These are phyloP conservation scores for Microascus cirrosus DNA, from an alignment of 2,329 filamentous ascomycete genomes.

Conservation along the genomic window DNA sequence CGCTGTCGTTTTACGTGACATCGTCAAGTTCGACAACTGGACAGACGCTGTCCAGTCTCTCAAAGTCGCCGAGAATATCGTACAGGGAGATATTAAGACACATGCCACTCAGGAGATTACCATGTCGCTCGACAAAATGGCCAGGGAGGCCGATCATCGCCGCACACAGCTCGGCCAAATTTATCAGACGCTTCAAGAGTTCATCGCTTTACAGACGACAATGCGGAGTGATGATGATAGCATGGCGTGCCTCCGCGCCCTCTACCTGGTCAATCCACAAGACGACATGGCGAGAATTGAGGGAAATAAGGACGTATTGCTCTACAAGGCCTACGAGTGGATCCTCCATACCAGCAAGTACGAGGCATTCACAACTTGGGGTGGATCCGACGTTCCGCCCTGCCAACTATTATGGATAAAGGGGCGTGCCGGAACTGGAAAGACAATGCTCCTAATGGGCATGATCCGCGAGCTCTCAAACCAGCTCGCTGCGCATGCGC, in stretches of 20 bases:
- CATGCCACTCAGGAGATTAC: too few relatives aligned
- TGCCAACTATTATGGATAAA: conserved; percentile 23
- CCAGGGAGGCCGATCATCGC: too few relatives aligned
- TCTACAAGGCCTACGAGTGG: conserved; percentile 21
- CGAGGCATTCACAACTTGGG: not conserved
- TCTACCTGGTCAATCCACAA: conserved; percentile 15
- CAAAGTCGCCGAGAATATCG: too few relatives aligned
- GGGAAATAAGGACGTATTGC: conserved; percentile 19
- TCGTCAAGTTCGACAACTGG: too few relatives aligned
- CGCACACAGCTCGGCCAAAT: conserved; percentile 6
- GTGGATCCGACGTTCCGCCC: too few relatives aligned
- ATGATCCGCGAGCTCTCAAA: conserved; percentile 20
- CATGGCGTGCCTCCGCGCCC: conserved; percentile 12
- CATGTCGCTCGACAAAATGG: too few relatives aligned
- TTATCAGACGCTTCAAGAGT: conserved; percentile 7
- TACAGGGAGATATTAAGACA: too few relatives aligned
- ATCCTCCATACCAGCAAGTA: conserved; percentile 17
- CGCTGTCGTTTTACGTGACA: too few relatives aligned
- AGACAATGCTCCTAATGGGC: conserved; percentile 28
- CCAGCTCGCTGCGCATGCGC: not conserved
- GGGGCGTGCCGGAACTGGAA: conserved; percentile 27
- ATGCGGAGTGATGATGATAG: conserved; percentile 8
- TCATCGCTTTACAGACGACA: conserved; percentile 7
- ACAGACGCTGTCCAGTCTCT: too few relatives aligned
- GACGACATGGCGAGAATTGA: conserved; percentile 23